Evolutionary conservation across 2,329 filamentous ascomycete species (phyloP), one percentile per base, ranked within the genome.

Genomic region (Aspergillus puulaauensis): DNA sequence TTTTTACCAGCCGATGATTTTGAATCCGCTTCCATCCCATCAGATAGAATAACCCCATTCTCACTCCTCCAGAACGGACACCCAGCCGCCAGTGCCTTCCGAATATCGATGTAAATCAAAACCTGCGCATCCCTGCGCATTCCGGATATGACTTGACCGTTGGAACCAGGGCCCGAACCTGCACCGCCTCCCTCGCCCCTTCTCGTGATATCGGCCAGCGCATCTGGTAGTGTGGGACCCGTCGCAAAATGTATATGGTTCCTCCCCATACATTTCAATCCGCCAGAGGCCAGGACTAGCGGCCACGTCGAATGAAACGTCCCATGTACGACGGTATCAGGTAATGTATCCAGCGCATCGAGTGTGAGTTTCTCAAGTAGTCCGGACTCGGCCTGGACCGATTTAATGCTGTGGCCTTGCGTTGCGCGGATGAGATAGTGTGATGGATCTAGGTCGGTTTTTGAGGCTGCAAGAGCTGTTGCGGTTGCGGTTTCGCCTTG

Each of bases 401-500:
- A 77, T 68, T 86, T 86, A 70, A 99, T 90, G 67, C 86, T 91
- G 79, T 98, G 95, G 54, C 95, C 95, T 78, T 98, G 95, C 70
- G 96, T 96, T 27, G 95, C 95, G 68, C 95, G 91, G 76, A 99
- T 97, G 33, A 96, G 82, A 79, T 88, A 97, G 73, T 89, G 82
- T 0, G 81, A 73, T 0, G 90, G 82, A 50, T 89, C 78, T 0
- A 90, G 81, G 54, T 89, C 79, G 8, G 73, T 60, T 47, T 75
- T 72, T 24, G 68, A 64, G 4, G 71, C 68, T n/a, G 73, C 64
- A 14, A 77, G 64, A n/a, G 75, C 72, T 39, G 72, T 67, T 19
- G 67, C 39, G 46, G 40, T 48, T 23, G n/a, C 35, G 11, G 39
- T 40, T 39, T 52, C 33, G 17, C 14, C 21, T 40, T 50, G n/a